These are phyloP conservation scores for Polysphondylium violaceum DNA, from an alignment of 78 protist species.

Conservation along the genomic window DNA sequence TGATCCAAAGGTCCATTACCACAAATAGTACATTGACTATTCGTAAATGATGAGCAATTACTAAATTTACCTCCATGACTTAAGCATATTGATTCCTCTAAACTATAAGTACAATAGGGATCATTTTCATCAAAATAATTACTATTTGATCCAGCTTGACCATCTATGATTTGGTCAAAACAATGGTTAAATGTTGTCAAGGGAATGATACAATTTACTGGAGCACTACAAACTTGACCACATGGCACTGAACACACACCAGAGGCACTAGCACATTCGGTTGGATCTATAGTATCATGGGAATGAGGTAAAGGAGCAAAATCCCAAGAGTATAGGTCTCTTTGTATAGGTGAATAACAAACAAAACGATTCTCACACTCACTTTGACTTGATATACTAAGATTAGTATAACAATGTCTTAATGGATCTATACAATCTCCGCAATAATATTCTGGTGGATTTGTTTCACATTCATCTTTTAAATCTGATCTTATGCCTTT, in stretches of 20 bases:
- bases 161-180: background rate
- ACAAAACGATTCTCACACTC: background rate
- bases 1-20: background rate
- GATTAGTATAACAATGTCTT: background rate
- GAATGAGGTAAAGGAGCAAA: background rate
- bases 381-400: background rate
- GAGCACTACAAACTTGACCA: background rate
- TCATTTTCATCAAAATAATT: background rate
- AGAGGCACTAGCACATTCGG: background rate
- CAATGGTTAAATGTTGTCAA: background rate
- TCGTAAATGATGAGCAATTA: background rate
- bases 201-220: background rate
- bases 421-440: conserved; percentile 60
- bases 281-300: too few species aligned
- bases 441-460: conserved; percentile 21
- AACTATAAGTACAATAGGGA: background rate
- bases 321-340: background rate
- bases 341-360: conserved; percentile 8
- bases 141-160: background rate
- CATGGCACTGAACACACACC: conserved; percentile 7
- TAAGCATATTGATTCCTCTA: background rate
- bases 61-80: background rate
- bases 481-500: background rate
- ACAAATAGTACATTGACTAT: conserved; percentile 19
- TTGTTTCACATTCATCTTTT: background rate